Base-by-base conservation (phyloP, 2,329 filamentous ascomycete genomes). In the Alternaria brassicae region DNA sequence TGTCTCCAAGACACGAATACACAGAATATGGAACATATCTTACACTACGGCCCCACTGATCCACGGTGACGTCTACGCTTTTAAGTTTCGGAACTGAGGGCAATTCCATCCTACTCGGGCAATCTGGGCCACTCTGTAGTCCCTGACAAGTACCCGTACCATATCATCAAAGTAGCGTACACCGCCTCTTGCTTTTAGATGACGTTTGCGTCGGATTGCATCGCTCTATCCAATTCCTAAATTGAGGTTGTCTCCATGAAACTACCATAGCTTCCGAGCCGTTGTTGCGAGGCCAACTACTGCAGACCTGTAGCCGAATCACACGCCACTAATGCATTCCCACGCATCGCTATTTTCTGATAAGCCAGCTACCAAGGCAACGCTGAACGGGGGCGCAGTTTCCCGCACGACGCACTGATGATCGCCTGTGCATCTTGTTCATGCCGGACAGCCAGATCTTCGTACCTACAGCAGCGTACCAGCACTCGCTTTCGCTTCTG, bases 21-120 rank as follows among this genome's bases (percentile, higher is more conserved):
- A 71, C 56, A 60, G 50, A 69, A 61, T 59, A 44, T 61, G 62
- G 51, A 72, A 72, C 54, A 70, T 69, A 54, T 66, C 58, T 66
- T 66, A 67, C 41, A 45, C 17, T 28, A 49, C 21, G 23, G 28
- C 34, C 23, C 27, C 56, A 23, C 44, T 39, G 17, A 32, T 40
- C 21, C 42, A 54, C 42, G 3, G 45, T 59, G 56, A 54, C 53
- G 44, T 45, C 19, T 34, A 27, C 52, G 23, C 36, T 57, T 28
- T 56, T 21, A 32, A 21, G 39, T 21, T 21, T 41, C 58, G 36
- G 42, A 36, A 49, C 37, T 15, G 23, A 19, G 17, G 28, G 41
- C 52, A 37, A 34, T 41, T 23, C 13, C 21, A 48, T 36, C 44
- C 21, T 48, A 23, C 4, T n/a, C 7, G 4, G 19, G 21, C 10